Evolutionary conservation across 306 rosid species (phyloP).

Genomic region (Dalbergia cochinchinensis): DNA sequence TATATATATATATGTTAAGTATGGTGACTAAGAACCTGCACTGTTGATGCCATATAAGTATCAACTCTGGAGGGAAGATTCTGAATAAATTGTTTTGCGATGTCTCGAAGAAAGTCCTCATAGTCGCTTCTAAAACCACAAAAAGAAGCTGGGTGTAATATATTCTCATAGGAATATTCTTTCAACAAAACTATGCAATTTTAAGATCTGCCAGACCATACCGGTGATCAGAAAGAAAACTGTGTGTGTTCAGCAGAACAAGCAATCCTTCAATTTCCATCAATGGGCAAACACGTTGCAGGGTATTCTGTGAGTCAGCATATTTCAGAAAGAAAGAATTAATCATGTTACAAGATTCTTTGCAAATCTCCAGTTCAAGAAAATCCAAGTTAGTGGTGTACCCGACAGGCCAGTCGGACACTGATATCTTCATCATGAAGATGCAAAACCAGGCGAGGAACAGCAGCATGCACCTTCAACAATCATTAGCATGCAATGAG

Average conservation of each 20-base stretch:
- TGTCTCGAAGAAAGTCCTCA: conserved; percentile 81
- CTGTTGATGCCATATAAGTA: conserved; percentile 77
- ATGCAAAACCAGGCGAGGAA: conserved; percentile 94
- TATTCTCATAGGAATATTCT: conserved; percentile 10
- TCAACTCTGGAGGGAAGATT: conserved; percentile 84
- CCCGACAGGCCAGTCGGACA: conserved; percentile 96
- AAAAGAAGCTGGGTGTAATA: conserved; percentile 34
- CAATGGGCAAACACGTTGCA: conserved; percentile 72
- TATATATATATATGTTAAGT: not conserved
- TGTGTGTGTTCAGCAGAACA: conserved; percentile 61
- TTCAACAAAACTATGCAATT: conserved; percentile 33
- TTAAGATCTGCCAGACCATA: conserved; percentile 46
- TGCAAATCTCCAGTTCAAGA: conserved; percentile 26
- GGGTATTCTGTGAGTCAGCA: conserved; percentile 63
- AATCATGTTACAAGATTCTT: conserved; percentile 37
- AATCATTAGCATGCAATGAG: conserved; percentile 38
- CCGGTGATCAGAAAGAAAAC: conserved; percentile 92
- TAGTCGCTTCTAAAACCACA: conserved; percentile 76
- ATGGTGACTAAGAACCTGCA: conserved; percentile 65
- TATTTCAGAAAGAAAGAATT: conserved; percentile 22
- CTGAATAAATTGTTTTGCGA: conserved; percentile 77
- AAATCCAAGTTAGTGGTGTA: conserved; percentile 52
- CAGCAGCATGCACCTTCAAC: conserved; percentile 76
- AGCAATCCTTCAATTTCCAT: conserved; percentile 73
- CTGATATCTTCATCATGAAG: conserved; percentile 78